Evolutionary conservation across 345 rosid genomes (phyloP), one percentile per base, ranked within the genome.

Genomic region (Cardamine occulta): DNA sequence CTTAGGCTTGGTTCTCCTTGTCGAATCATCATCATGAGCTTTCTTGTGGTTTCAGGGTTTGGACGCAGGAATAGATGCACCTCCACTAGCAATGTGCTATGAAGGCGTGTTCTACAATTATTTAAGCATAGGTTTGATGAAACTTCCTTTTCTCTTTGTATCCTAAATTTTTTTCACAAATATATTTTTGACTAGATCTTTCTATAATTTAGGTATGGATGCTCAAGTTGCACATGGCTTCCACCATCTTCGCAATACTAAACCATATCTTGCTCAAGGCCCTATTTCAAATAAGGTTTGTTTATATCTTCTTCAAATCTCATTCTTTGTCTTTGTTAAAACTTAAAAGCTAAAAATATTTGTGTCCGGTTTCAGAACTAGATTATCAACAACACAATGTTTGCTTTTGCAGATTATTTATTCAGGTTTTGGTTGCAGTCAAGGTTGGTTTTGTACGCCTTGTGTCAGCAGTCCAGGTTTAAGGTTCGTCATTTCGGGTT

Each of bases 371-470:
- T 15, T 53, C 28, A 24, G 29, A 61, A 61, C 7, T 26, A 63
- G 44, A 40, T 63, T 39, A 53, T 18, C 4, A 77, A 56, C 63
- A 31, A 37, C 31, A 2, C 24, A 42, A 32, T 0, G 3, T 58
- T 58, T 63, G 21, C 31, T 21, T 37, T 74, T 75, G 72, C 89
- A 95, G 99, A 74, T 95, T 68, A 91, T 96, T 72, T 96, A 93
- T 83, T 96, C 99, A n/a, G 76, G 96, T 67, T 96, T 89, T 80
- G 82, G 83, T 74, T 96, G 99, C 85, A 80, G 83, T 77, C 99
- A 96, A 68, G 99, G 99, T 79, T 93, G 97, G 98, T 96, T 96
- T 80, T 86, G 92, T 79, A 91, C 98, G 3, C 98, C 99, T 63
- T 96, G 98, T 84, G 89, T 81, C 18, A 88, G 84, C 74, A 88